Evolutionary conservation across 2,329 filamentous ascomycete species (phyloP), one percentile per base, ranked within the genome.

Genomic region (Gnomoniopsis smithogilvyi): DNA sequence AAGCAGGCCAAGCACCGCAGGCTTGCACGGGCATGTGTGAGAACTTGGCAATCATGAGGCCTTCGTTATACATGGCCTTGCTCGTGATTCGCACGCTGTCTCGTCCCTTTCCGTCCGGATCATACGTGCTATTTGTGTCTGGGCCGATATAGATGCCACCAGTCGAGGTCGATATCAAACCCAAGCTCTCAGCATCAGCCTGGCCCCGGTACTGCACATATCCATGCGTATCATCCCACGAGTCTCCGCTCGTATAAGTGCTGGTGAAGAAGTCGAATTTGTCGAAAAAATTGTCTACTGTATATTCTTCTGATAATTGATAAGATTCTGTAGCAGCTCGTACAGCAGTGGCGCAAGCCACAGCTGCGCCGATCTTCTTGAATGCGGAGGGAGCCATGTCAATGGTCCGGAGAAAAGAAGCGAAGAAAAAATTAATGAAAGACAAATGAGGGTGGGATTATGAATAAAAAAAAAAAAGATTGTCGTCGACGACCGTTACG

Each of bases 141-240:
- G 52, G 51, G 8, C 57, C 57, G 14, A 59, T 55, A 21, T 55
- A 59, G 6, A 59, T 17, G 21, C 36, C 36, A 7, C 51, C 52
- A 24, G 64, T 64, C 19, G 70, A 61, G n/a, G 64, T 69, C 22
- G 67, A 66, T 53, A 75, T 66, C 6, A 80, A 67, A 19, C 72
- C 73, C 26, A 74, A 65, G 3, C 56, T 58, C 14, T 67, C 49
- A 17, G 79, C 78, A 19, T 73, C 69, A 1, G 61, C 22, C 55
- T 69, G 64, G 67, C 56, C 69, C 50, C 71, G 69, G 64, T 80
- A 92, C 58, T 78, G 73, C 55, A 91, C 88, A 65, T 81, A 89
- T 10, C 88, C 89, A 56, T 80, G 68, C 51, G 85, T 91, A 10
- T 85, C 85, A 65, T 92, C 88, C 54, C 47, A 50, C 3, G 46